Evolutionary conservation across 2,329 filamentous ascomycete genomes (phyloP).

Genomic region (Albifimbria verrucaria): DNA sequence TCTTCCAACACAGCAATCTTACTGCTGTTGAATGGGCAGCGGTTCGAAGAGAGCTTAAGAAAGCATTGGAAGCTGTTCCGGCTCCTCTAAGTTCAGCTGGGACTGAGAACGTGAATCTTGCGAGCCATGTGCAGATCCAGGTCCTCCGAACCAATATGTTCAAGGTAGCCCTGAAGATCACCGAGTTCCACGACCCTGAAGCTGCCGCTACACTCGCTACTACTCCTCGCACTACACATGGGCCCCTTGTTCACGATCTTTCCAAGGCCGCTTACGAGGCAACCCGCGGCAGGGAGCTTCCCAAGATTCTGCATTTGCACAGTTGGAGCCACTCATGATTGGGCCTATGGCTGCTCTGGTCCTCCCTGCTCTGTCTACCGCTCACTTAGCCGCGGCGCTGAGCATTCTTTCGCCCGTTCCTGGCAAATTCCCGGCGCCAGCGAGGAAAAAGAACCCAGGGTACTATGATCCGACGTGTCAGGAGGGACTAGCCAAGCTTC

Average conservation of each 20-base stretch:
- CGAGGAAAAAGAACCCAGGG: constrained; percentile 69
- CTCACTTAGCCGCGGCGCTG: constrained; percentile 78
- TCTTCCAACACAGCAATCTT: constrained; percentile 73
- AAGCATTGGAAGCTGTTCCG: constrained; percentile 41
- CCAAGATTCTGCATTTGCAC: constrained; percentile 42
- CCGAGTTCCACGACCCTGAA: constrained; percentile 72
- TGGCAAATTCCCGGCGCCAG: constrained; percentile 73
- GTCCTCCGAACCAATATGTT: constrained; percentile 90
- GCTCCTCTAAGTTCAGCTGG: constrained; percentile 19
- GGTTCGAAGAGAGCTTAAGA: constrained; percentile 39
- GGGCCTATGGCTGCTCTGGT: constrained; percentile 79
- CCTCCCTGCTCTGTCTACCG: constrained; percentile 78
- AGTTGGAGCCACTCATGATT: constrained; percentile 72
- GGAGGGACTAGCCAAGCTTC: constrained; percentile 77
- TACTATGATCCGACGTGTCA: constrained; percentile 81
- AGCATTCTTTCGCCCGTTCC: constrained; percentile 71
- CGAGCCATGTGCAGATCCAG: constrained; percentile 68
- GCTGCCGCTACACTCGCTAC: constrained; percentile 25
- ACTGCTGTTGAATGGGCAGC: constrained; percentile 61
- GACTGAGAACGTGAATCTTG: constrained; percentile 42
- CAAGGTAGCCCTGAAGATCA: constrained; percentile 75
- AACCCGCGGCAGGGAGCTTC: constrained; percentile 35
- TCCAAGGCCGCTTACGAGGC: constrained; percentile 50
- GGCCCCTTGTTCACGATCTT: constrained; percentile 46
- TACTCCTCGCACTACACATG: constrained; percentile 24